Conservation (phyloP, 192 early-diverging fungal genomes). For the Coemansia sp. region DNA sequence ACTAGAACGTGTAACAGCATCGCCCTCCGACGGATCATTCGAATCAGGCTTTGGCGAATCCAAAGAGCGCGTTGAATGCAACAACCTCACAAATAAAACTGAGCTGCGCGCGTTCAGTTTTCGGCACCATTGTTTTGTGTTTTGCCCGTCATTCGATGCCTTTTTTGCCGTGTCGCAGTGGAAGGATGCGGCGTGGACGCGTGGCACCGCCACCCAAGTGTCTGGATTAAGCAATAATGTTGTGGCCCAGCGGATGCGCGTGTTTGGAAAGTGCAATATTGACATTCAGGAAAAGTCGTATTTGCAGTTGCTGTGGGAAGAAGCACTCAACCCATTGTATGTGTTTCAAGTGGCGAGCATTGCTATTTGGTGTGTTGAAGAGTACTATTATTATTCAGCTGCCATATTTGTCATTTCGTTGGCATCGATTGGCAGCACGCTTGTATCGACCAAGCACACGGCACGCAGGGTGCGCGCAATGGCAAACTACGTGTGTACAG, state of each 20-base stretch:
- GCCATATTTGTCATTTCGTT: slow-evolving; percentile 89
- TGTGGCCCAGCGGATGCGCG: slow-evolving; percentile 49
- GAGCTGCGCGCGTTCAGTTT: slow-evolving; percentile 26
- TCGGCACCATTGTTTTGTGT: slow-evolving; percentile 43
- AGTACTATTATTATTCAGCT: slow-evolving; percentile 91
- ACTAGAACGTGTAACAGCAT: too few species aligned
- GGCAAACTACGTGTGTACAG: slow-evolving; percentile 74
- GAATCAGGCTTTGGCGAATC: slow-evolving; percentile 6
- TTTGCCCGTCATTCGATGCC: slow-evolving; percentile 5
- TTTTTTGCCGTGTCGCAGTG: slow-evolving; percentile 27
- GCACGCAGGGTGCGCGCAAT: slow-evolving; percentile 68
- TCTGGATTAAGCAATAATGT: slow-evolving; percentile 53
- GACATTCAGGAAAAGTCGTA: slow-evolving; percentile 66
- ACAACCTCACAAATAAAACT: background rate
- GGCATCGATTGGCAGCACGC: slow-evolving; percentile 68
- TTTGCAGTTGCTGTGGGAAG: slow-evolving; percentile 61
- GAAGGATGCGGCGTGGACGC: slow-evolving; percentile 42
- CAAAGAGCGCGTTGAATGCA: background rate
- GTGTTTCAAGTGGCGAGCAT: slow-evolving; percentile 79
- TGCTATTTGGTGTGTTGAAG: slow-evolving; percentile 76
- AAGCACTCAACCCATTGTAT: slow-evolving; percentile 75
- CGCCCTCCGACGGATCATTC: background rate
- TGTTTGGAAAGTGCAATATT: slow-evolving; percentile 72
- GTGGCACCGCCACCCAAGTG: background rate
- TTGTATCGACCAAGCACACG: slow-evolving; percentile 76